These are phyloP conservation scores for Kodamaea sp. DNA, from an alignment of 1,139 yeast genomes.

Conservation along the genomic window DNA sequence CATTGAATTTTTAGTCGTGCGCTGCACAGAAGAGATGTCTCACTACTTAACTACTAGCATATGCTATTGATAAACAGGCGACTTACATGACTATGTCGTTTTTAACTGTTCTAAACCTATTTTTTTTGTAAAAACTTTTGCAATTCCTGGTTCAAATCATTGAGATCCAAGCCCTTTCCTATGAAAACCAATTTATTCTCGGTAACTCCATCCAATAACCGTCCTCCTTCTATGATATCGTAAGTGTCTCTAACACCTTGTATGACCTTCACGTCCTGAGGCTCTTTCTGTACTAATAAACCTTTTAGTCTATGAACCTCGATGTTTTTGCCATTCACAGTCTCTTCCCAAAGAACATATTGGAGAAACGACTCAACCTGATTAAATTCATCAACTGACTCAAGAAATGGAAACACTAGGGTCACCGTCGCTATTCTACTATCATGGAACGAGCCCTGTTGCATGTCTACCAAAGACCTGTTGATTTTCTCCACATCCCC, in stretches of 20 bases:
- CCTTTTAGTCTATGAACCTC: constrained; percentile 90
- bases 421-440: constrained; percentile 65
- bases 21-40: too few species aligned
- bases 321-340: constrained; percentile 38
- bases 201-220: constrained; percentile 34
- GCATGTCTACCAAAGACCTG: constrained; percentile 16
- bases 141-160: constrained; percentile 31
- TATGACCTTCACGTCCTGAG: constrained; percentile 50
- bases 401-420: constrained; percentile 51
- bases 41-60: too few species aligned
- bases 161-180: constrained; percentile 60
- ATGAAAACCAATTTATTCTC: constrained; percentile 72
- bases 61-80: too few species aligned
- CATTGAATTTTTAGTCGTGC: too few species aligned
- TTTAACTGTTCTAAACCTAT: too few species aligned
- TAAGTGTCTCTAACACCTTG: constrained; percentile 95
- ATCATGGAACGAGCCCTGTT: constrained; percentile 36
- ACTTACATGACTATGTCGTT: too few species aligned
- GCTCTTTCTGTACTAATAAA: constrained; percentile 42
- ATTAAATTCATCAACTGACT: constrained; percentile 30
- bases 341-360: constrained; percentile 65
- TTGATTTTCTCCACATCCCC: constrained; percentile 35
- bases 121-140: constrained; percentile 13
- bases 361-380: constrained; percentile 64
- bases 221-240: constrained; percentile 64